phyloP scores from a whole-genome alignment of 371 early-diverging fungal species.

The Dichotomocladium elegans region DNA sequence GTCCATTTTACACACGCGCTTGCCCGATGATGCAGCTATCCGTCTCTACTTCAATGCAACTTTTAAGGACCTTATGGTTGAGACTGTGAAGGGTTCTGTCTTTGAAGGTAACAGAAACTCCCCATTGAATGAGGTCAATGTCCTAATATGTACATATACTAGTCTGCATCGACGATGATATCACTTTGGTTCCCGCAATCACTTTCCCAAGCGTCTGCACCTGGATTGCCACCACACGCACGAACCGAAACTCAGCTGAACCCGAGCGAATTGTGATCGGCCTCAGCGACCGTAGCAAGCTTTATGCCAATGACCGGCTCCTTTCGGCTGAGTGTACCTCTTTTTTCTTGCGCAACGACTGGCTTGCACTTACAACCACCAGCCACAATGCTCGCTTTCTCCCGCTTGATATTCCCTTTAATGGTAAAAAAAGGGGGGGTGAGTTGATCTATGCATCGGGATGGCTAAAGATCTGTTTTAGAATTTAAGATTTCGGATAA shows the following conservation, averaged over 20 bases:
- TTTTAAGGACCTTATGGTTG: conserved; percentile 40
- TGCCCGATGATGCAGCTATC: conserved; percentile 13
- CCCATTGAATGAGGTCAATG: background rate
- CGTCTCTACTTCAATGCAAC: conserved; percentile 26
- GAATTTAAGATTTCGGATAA: conserved; percentile 53
- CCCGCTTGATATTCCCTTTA: conserved; percentile 34
- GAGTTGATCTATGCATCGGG: no score
- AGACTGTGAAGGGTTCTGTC: conserved; percentile 43
- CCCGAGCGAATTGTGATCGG: conserved; percentile 56
- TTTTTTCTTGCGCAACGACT: conserved; percentile 79
- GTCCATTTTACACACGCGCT: conserved; percentile 5
- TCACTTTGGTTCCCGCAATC: background rate
- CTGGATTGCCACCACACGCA: conserved; percentile 62
- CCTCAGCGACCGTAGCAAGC: conserved; percentile 74
- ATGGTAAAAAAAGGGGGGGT: conserved; percentile 13
- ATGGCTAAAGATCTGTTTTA: no score
- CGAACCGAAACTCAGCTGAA: conserved; percentile 22
- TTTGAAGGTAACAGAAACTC: conserved; percentile 27
- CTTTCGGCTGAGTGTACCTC: conserved; percentile 82
- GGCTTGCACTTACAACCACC: conserved; percentile 82
- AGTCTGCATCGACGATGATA: no score
- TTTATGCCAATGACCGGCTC: conserved; percentile 69
- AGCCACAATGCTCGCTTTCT: conserved; percentile 81
- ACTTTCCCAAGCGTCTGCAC: conserved; percentile 59
- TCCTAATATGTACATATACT: no score